These are phyloP conservation scores for Ophiostoma sp. DNA, from an alignment of 2,329 filamentous ascomycete species.

Conservation along the genomic window DNA sequence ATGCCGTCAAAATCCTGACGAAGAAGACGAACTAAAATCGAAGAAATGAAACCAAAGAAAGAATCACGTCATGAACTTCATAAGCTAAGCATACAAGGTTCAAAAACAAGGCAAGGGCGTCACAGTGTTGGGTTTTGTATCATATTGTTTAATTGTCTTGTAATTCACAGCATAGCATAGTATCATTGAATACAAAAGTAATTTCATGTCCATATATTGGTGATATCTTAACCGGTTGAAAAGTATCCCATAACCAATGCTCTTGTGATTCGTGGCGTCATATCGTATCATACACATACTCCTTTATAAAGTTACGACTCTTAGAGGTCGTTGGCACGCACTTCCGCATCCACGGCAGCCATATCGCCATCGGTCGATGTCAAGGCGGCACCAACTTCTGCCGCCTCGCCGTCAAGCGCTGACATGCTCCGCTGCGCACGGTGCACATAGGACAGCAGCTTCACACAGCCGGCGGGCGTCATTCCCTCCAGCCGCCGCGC, in stretches of 20 bases:
- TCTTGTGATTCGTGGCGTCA: slow-evolving; percentile 12
- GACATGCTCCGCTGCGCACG: slow-evolving; percentile 26
- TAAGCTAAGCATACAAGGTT: no score
- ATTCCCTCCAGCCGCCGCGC: slow-evolving; percentile 80
- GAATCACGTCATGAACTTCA: no score
- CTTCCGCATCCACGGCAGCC: slow-evolving; percentile 38
- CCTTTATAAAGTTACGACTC: neutral
- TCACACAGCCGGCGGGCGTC: slow-evolving; percentile 54
- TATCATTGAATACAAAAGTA: neutral
- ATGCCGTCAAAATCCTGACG: slow-evolving; percentile 79
- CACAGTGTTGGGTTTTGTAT: slow-evolving; percentile 2
- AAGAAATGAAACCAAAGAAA: neutral
- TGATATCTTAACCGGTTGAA: neutral
- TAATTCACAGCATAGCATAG: slow-evolving; percentile 7
- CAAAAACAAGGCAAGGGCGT: neutral
- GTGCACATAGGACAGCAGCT: slow-evolving; percentile 59
- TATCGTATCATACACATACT: neutral
- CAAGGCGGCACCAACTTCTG: slow-evolving; percentile 15
- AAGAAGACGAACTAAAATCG: slow-evolving; percentile 23
- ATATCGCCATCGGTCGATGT: slow-evolving; percentile 34
- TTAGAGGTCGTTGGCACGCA: slow-evolving; percentile 36
- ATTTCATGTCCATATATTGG: neutral
- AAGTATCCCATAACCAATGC: slow-evolving; percentile 10
- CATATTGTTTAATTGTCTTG: slow-evolving; percentile 11
- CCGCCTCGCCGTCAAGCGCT: slow-evolving; percentile 19